Percentiles rank a stretch among this genome's conserved stretches.
These are phyloP conservation scores for Kockovaella imperatae DNA, from an alignment of 768 basidiomycete genomes.

Conservation along the genomic window DNA sequence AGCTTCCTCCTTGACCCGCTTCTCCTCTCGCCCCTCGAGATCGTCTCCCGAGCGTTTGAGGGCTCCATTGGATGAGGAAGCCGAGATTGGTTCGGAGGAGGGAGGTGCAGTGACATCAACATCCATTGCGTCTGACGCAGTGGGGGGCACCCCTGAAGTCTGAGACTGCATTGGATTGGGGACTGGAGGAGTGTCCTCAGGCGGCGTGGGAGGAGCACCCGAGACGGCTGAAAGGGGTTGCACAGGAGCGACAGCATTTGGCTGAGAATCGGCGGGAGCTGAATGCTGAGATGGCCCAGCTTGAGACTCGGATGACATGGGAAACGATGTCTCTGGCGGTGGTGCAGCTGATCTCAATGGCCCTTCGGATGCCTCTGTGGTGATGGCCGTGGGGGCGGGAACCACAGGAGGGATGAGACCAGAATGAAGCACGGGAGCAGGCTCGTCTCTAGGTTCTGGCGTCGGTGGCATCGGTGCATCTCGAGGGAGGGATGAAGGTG, in stretches of 20 bases:
- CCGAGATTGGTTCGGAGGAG: too few species aligned
- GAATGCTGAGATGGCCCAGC: background rate
- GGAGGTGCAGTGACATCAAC: conserved; percentile 19
- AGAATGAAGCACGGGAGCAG: conserved; percentile 16
- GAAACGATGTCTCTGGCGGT: too few species aligned
- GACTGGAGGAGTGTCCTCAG: background rate
- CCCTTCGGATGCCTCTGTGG: conserved; percentile 12
- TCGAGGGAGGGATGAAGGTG: conserved; percentile 20
- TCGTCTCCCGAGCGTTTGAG: conserved; percentile 34
- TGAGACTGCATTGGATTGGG: background rate
- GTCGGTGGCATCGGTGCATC: conserved; percentile 34
- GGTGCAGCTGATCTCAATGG: too few species aligned
- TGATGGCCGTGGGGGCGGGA: conserved; percentile 28
- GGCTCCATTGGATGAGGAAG: conserved; percentile 11
- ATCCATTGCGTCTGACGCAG: conserved; percentile 20
- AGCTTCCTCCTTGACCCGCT: conserved; percentile 30
- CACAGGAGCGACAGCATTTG: background rate
- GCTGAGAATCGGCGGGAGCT: background rate
- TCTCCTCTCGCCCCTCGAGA: conserved; percentile 27
- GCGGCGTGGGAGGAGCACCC: conserved; percentile 1
- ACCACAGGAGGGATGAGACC: conserved; percentile 29
- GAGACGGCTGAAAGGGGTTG: background rate
- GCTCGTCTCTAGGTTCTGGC: conserved; percentile 25
- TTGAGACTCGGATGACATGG: background rate
- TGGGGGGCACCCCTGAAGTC: too few species aligned